Conservation (phyloP, 495 filamentous ascomycete genomes). For the Cudoniella acicularis region DNA sequence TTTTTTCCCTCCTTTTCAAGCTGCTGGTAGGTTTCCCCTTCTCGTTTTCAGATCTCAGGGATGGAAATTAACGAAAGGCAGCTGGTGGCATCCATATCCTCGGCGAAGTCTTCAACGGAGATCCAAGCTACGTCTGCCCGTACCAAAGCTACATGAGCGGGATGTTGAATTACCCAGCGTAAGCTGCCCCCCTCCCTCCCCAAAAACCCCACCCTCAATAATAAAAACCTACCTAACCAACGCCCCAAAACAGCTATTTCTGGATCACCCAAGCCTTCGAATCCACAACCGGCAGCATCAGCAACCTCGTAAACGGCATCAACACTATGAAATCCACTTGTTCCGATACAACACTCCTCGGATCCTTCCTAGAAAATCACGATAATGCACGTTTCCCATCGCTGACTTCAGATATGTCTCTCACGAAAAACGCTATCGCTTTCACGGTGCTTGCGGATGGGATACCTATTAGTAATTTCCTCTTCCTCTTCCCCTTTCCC, state of each 20-base stretch:
- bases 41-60: background rate
- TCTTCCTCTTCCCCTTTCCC: constrained; percentile 7
- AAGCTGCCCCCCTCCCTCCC: constrained; percentile 14
- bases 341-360: constrained; percentile 59
- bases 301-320: constrained; percentile 55
- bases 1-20: constrained; percentile 62
- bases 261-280: constrained; percentile 59
- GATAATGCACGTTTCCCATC: constrained; percentile 67
- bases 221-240: too few relatives aligned
- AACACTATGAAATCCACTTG: constrained; percentile 52
- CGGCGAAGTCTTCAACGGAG: constrained; percentile 66
- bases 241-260: constrained; percentile 47
- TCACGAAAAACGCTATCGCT: constrained; percentile 65
- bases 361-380: constrained; percentile 79
- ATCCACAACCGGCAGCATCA: constrained; percentile 54
- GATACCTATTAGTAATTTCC: constrained; percentile 48
- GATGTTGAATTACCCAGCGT: constrained; percentile 69
- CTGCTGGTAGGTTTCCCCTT: constrained; percentile 14
- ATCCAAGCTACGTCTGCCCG: constrained; percentile 55
- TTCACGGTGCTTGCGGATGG: constrained; percentile 70
- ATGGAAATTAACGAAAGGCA: constrained; percentile 18
- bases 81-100: constrained; percentile 65
- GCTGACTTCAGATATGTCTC: constrained; percentile 49
- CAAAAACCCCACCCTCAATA: background rate
- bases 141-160: constrained; percentile 58